Evolutionary conservation across 495 filamentous ascomycete genomes (phyloP), one percentile per base, ranked within the genome.

Genomic region (Pseudomonodictys pantanalensis): DNA sequence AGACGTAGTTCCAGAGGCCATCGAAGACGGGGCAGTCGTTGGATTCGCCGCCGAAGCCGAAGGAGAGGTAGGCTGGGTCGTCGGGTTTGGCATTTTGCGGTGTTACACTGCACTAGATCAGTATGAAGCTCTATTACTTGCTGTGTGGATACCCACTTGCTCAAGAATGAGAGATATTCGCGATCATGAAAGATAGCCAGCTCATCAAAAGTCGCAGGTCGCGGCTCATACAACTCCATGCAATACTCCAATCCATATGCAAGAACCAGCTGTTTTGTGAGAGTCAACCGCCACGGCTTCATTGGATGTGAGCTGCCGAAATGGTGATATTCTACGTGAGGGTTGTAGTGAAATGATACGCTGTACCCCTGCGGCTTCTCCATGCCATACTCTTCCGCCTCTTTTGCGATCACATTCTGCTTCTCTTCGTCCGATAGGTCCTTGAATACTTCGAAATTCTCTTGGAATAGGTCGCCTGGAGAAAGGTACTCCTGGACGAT

Each of bases 331-430:
- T 98, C 93, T 71, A 97, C 93, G 48, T 88, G 83, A n/a, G 91
- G 86, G 70, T 96, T 96, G 69, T 90, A 89, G 73, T 98, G 93
- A 79, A 89, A 97, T 38, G 93, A 97, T n/a, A 98, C 92, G 23
- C 76, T 77, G 66, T 71, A 69, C 12, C 90, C 91, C 67, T 87
- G 80, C 0, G 91, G 91, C 6, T 84, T 81, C 35, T 80, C 77
- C 64, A 96, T 89, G 69, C 83, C 83, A 78, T 90, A 86, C 59
- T 83, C 79, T 56, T 87, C 79, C 30, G 87, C 85, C 68, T 86
- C 80, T 51, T 79, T 72, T 61, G 82, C 79, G 69, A 88, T 83
- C 3, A 68, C 32, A 70, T 86, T 79, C 71, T 79, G 39, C 72
- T 87, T 81, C 68, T 81, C 73, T 78, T 83, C 78, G 77, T 85